Evolutionary conservation across 192 early-diverging fungal genomes (phyloP).

Genomic region (Jimgerdemannia flammicorona): DNA sequence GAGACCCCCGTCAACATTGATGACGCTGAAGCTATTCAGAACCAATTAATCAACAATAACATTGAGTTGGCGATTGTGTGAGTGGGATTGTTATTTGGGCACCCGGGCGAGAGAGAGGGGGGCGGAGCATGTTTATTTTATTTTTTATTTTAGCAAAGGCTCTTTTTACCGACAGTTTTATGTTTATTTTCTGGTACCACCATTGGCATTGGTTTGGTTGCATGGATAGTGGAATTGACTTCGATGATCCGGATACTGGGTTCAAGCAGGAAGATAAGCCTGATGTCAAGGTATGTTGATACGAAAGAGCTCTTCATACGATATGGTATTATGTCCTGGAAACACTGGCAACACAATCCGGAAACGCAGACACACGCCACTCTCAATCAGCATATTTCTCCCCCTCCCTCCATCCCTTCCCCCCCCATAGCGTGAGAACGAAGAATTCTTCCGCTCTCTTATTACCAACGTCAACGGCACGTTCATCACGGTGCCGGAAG

Average conservation of each 20-base stretch:
- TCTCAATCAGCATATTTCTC: too few species aligned
- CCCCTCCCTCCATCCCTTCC: neutral
- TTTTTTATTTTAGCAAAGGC: neutral
- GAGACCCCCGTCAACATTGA: slow-evolving; percentile 41
- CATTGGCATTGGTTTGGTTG: slow-evolving; percentile 8
- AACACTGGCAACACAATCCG: too few species aligned
- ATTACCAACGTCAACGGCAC: neutral
- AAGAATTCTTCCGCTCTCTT: slow-evolving; percentile 38
- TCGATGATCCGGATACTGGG: slow-evolving; percentile 27
- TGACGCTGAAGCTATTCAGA: slow-evolving; percentile 30
- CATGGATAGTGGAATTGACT: slow-evolving; percentile 36
- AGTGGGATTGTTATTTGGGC: slow-evolving; percentile 8
- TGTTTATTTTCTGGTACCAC: too few species aligned
- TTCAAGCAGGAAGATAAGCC: slow-evolving; percentile 19
- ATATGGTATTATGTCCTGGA: neutral
- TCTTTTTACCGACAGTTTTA: neutral
- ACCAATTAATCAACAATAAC: slow-evolving; percentile 19
- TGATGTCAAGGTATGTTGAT: slow-evolving; percentile 12
- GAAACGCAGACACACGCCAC: too few species aligned
- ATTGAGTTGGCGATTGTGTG: slow-evolving; percentile 52
- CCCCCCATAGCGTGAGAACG: slow-evolving; percentile 38
- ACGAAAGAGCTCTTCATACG: neutral
- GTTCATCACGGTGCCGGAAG: slow-evolving; percentile 47
- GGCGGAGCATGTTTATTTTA: too few species aligned
- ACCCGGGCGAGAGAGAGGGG: too few species aligned